These are phyloP conservation scores for Lichtheimia corymbifera DNA, from an alignment of 371 early-diverging fungal genomes.

Conservation along the genomic window DNA sequence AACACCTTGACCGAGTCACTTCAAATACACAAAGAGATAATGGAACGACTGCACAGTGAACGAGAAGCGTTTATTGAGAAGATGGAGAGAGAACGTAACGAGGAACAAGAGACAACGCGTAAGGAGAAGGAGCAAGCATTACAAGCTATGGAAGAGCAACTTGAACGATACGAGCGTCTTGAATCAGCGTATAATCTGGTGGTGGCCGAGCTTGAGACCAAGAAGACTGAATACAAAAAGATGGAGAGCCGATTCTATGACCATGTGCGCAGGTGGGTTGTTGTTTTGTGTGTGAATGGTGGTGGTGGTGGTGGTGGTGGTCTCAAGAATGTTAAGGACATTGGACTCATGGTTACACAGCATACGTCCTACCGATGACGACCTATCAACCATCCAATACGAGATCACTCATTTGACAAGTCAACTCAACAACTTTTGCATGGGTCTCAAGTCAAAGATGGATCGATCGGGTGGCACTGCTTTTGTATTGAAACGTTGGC, in stretches of 20 bases:
- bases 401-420: conserved; percentile 41
- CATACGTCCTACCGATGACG: conserved; percentile 54
- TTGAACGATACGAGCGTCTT: conserved; percentile 17
- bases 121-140: conserved; percentile 19
- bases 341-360: conserved; percentile 6
- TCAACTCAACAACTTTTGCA: conserved; percentile 43
- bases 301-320: no score
- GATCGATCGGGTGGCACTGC: conserved; percentile 33
- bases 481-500: conserved; percentile 22
- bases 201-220: conserved; percentile 28
- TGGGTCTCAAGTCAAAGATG: conserved; percentile 41
- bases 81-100: conserved; percentile 24
- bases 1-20: conserved; percentile 39
- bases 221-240: conserved; percentile 38
- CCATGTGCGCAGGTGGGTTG: conserved; percentile 24
- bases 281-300: neutral
- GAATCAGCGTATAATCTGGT: conserved; percentile 20
- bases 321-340: neutral
- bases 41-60: conserved; percentile 41
- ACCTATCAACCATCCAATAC: conserved; percentile 48
- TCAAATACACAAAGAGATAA: conserved; percentile 43
- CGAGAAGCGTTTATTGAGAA: conserved; percentile 27
- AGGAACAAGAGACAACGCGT: conserved; percentile 16
- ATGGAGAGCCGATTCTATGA: conserved; percentile 46
- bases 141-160: conserved; percentile 24